A percentile compares a stretch with the other conserved stretches of the same genome.
Evolutionary conservation across 2,329 filamentous ascomycete species (phyloP).

Genomic region (Neophaeococcomyces mojaviensis): DNA sequence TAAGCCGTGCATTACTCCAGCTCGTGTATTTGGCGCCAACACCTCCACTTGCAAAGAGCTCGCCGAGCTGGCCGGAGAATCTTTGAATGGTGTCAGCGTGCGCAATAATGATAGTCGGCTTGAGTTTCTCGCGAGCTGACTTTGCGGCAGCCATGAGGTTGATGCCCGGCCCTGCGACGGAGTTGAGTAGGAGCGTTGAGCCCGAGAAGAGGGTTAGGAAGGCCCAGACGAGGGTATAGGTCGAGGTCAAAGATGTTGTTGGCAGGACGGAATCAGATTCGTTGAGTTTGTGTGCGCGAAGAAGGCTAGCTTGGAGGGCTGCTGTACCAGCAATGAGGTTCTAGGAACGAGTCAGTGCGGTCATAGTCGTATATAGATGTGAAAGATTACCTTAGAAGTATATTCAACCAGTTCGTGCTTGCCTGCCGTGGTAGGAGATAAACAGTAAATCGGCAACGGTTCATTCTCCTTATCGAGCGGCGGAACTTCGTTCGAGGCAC

Average conservation of each 20-base stretch:
- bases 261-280: conserved; percentile 76
- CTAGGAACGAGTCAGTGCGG: conserved; percentile 26
- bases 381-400: conserved; percentile 51
- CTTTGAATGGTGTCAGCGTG: not conserved
- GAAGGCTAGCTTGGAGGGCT: conserved; percentile 67
- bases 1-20: conserved; percentile 3
- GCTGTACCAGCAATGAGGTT: conserved; percentile 86
- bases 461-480: conserved; percentile 47
- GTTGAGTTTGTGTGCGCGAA: conserved; percentile 64
- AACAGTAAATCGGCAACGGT: conserved; percentile 38
- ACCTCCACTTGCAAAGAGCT: not conserved
- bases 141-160: conserved; percentile 67
- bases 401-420: conserved; percentile 71
- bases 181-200: conserved; percentile 78
- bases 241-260: conserved; percentile 70
- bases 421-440: conserved; percentile 34
- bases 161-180: conserved; percentile 66
- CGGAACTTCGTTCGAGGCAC: conserved; percentile 57
- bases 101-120: conserved; percentile 52
- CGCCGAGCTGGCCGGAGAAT: not conserved
- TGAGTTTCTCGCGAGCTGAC: conserved; percentile 47
- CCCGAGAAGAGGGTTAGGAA: conserved; percentile 79
- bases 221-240: conserved; percentile 71
- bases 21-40: conserved; percentile 3
- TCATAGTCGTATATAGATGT: conserved; percentile 5